phyloP scores from a whole-genome alignment of 306 rosid genomes.

The Cucurbita ficifolia region DNA sequence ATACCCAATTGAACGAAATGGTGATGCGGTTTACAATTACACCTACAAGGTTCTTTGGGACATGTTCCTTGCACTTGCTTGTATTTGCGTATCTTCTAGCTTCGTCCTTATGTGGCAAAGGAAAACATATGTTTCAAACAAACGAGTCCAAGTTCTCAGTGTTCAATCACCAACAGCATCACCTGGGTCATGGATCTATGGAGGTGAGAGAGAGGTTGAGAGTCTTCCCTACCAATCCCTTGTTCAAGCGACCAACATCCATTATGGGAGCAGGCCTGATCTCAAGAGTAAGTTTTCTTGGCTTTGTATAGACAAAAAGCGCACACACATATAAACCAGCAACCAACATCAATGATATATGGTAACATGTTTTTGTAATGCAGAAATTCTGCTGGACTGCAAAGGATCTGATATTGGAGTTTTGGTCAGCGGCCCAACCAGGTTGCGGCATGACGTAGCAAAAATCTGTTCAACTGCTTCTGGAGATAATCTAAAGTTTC shows the following conservation, averaged over 20 bases:
- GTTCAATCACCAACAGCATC: conserved; percentile 10
- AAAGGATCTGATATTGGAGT: conserved; percentile 35
- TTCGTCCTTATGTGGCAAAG: conserved; percentile 17
- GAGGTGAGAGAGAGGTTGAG: conserved; percentile 22
- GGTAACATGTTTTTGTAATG: not conserved
- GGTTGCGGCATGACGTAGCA: conserved; percentile 37
- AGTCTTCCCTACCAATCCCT: conserved; percentile 22
- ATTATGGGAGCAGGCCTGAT: conserved; percentile 28
- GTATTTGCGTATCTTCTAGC: conserved; percentile 25
- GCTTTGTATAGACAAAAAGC: not conserved
- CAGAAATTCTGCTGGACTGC: conserved; percentile 26
- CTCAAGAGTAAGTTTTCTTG: conserved; percentile 19
- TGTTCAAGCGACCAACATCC: conserved; percentile 21
- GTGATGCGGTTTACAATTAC: conserved; percentile 8
- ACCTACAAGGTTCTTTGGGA: conserved; percentile 26
- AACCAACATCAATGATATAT: not conserved
- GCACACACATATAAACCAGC: not conserved
- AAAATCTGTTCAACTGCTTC: conserved; percentile 30
- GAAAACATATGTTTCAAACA: conserved; percentile 15
- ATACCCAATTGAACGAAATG: conserved; percentile 19
- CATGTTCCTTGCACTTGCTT: conserved; percentile 23
- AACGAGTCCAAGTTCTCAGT: conserved; percentile 9
- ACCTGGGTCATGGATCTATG: conserved; percentile 11
- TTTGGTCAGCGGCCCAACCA: conserved; percentile 32
- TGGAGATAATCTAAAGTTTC: conserved; percentile 28